Evolutionary conservation across 1,139 yeast genomes (phyloP), one percentile per base, ranked within the genome.

Genomic region (Barnettozyma hawaiiensis): DNA sequence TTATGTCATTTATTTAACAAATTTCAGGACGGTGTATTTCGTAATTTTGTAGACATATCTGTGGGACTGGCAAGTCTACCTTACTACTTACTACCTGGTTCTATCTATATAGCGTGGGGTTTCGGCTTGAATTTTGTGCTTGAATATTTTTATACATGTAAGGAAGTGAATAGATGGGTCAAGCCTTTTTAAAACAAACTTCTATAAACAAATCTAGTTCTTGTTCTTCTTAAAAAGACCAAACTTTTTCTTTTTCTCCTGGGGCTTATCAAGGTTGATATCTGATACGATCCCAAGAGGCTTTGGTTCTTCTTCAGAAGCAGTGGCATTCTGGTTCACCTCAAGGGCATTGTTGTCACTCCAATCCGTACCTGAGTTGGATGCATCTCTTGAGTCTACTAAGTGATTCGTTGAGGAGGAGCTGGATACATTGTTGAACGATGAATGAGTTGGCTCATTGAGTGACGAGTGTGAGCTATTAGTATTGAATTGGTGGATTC

Each of bases 201-300:
- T 12, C 29, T 26, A 12, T 31, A 7, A 12, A 19, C 3, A 16
- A 7, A 16, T 10, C 14, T 11, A n/a, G n/a, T 14, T 9, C 10
- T 38, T 38, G 39, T 46, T 46, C 39, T 46, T 47, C 28, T 47
- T 48, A 37, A 50, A 50, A 38, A 50, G 38, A 3, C 53, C 53
- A 40, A 48, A 51, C 42, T 48, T 51, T 35, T 50, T 50, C 45
- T 49, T 46, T 43, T 48, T 38, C 35, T 48, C 43, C 26, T 47
- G 29, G 21, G 33, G 37, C 28, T 38, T 39, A 14, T 33, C 37
- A 9, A 28, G 39, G 15, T 42, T 44, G 9, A 35, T 29, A 23
- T 41, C 45, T 20, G 42, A 41, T 7, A 39, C 29, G 31, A 48
- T 35, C 4, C 50, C 53, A 31, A 48, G 37, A 20, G 50, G 51